Conservation (phyloP, 1,284 basidiomycete species). For the Sporisorium sorghi region DNA sequence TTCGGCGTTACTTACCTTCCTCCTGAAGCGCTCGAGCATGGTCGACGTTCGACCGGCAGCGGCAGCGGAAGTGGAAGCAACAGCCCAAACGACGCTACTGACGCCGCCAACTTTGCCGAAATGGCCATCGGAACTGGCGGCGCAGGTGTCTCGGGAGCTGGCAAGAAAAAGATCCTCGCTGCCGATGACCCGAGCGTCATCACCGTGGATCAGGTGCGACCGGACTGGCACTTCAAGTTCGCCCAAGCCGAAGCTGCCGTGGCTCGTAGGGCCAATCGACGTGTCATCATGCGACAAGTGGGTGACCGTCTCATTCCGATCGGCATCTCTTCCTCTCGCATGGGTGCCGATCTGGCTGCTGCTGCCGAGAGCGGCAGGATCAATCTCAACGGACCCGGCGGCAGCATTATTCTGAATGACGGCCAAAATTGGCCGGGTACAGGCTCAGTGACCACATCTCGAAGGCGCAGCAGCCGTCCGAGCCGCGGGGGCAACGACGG, state of each 20-base stretch:
- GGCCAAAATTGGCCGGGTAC: slow-evolving; percentile 52
- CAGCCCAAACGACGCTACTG: slow-evolving; percentile 40
- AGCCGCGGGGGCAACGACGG: slow-evolving; percentile 34
- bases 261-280: slow-evolving; percentile 78
- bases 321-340: slow-evolving; percentile 80
- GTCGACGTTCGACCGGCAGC: slow-evolving; percentile 28
- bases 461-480: slow-evolving; percentile 45
- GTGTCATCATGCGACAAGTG: slow-evolving; percentile 98
- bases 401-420: slow-evolving; percentile 66
- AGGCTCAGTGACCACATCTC: slow-evolving; percentile 26
- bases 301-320: slow-evolving; percentile 96
- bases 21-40: slow-evolving; percentile 74
- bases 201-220: slow-evolving; percentile 64
- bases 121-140: slow-evolving; percentile 57
- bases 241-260: slow-evolving; percentile 58
- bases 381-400: slow-evolving; percentile 62
- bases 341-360: slow-evolving; percentile 61
- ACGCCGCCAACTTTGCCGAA: slow-evolving; percentile 54
- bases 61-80: slow-evolving; percentile 30
- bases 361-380: slow-evolving; percentile 53
- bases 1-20: slow-evolving; percentile 92
- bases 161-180: slow-evolving; percentile 51
- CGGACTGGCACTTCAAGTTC: slow-evolving; percentile 65
- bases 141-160: slow-evolving; percentile 18
- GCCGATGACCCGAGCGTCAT: slow-evolving; percentile 59